Conservation (phyloP, 345 rosid species). For the Rhizophora mangle region DNA sequence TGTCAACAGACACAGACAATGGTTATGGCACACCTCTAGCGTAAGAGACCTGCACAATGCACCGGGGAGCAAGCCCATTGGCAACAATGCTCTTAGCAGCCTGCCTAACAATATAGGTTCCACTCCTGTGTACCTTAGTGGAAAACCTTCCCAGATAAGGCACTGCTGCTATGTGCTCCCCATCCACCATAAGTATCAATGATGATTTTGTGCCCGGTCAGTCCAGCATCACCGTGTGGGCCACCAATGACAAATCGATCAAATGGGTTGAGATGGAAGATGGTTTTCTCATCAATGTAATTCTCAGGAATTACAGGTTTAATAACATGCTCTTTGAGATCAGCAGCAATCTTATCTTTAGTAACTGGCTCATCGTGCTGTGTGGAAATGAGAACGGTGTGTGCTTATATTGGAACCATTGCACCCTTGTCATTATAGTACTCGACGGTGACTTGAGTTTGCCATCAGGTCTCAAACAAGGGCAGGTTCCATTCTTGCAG, state of each 20-base stretch:
- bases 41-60: constrained; percentile 24
- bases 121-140: constrained; percentile 25
- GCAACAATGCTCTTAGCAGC: constrained; percentile 22
- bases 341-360: constrained; percentile 21
- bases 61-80: constrained; percentile 18
- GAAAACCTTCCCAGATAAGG: constrained; percentile 22
- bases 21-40: constrained; percentile 26
- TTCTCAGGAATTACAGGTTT: constrained; percentile 21
- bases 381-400: constrained; percentile 19
- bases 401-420: constrained; percentile 15
- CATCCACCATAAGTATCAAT: constrained; percentile 17
- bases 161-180: constrained; percentile 24
- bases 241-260: constrained; percentile 19
- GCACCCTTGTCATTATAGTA: constrained; percentile 21
- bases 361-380: constrained; percentile 19
- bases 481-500: constrained; percentile 16
- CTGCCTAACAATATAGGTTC: constrained; percentile 22
- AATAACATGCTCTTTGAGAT: constrained; percentile 18
- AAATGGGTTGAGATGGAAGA: constrained; percentile 19
- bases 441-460: constrained; percentile 19
- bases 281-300: constrained; percentile 21
- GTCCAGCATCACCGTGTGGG: constrained; percentile 22
- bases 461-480: constrained; percentile 25
- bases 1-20: constrained; percentile 13
- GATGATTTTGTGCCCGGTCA: constrained; percentile 18